These are phyloP conservation scores for Biscutella laevigata DNA, from an alignment of 441 rosid genomes.

Conservation along the genomic window DNA sequence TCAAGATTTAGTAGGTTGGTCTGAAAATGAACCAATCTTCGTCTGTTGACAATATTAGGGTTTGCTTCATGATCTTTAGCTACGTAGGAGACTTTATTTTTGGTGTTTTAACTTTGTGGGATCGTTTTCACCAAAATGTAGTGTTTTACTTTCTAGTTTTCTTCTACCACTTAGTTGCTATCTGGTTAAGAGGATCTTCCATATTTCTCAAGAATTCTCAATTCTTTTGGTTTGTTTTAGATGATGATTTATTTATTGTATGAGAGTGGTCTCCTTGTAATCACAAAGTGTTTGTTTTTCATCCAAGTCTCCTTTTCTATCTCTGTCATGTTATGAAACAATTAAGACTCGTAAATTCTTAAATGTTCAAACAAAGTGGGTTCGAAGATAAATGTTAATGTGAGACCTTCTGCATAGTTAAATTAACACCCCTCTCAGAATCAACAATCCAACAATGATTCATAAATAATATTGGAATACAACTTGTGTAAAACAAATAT, in stretches of 20 bases:
- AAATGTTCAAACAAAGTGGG: too few relatives aligned
- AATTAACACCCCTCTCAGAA: too few relatives aligned
- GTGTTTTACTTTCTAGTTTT: constrained; percentile 11
- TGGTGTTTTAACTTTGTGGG: constrained; percentile 14
- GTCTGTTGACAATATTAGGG: constrained; percentile 20
- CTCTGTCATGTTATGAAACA: too few relatives aligned
- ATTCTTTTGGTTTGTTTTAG: constrained; percentile 25
- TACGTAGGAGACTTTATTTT: constrained; percentile 20
- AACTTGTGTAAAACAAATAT: too few relatives aligned
- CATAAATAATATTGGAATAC: too few relatives aligned
- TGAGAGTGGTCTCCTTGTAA: constrained; percentile 12
- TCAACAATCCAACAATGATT: too few relatives aligned
- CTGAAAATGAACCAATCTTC: constrained; percentile 25
- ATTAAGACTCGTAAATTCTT: too few relatives aligned
- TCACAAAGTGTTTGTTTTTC: not conserved
- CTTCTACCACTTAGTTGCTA: constrained; percentile 18
- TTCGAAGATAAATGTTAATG: too few relatives aligned
- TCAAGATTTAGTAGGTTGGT: constrained; percentile 39
- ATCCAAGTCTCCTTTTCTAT: too few relatives aligned
- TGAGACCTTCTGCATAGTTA: too few relatives aligned
- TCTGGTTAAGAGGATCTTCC: constrained; percentile 27
- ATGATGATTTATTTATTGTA: constrained; percentile 15
- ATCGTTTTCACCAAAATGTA: constrained; percentile 13
- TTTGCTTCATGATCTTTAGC: constrained; percentile 21
- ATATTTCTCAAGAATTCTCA: constrained; percentile 5